A percentile compares a stretch with the other conserved stretches of the same genome.
phyloP scores from a whole-genome alignment of 2,329 filamentous ascomycete genomes.

The Pseudodiploospora longispora region DNA sequence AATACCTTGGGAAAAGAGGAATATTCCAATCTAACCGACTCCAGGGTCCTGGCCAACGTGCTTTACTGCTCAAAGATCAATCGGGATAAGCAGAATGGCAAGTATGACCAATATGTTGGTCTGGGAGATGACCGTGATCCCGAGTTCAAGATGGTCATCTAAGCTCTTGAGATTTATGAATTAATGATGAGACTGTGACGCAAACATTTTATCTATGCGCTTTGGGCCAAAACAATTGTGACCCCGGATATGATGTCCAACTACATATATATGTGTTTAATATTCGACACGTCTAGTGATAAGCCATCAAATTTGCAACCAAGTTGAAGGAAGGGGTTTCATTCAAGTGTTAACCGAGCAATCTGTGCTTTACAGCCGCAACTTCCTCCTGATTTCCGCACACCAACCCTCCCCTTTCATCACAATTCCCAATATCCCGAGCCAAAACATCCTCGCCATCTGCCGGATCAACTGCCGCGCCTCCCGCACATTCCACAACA shows the following conservation, averaged over 20 bases:
- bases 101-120: constrained; percentile 48
- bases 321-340: no score
- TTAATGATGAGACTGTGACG: no score
- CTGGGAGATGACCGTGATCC: constrained; percentile 58
- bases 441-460: constrained; percentile 34
- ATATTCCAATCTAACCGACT: not conserved
- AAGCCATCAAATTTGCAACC: no score
- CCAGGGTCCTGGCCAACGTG: constrained; percentile 48
- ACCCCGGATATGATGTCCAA: no score
- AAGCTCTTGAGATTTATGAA: constrained; percentile 6
- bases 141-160: constrained; percentile 52
- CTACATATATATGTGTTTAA: not conserved
- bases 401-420: constrained; percentile 42
- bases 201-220: no score
- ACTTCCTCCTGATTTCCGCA: constrained; percentile 45
- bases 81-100: constrained; percentile 50
- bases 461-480: constrained; percentile 42
- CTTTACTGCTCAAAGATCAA: constrained; percentile 57
- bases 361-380: constrained; percentile 21
- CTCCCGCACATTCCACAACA: constrained; percentile 52
- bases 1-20: not conserved
- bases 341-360: constrained; percentile 8
- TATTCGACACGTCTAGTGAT: not conserved
- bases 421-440: constrained; percentile 28
- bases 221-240: no score